Evolutionary conservation across 805 yeast genomes (phyloP), one percentile per base, ranked within the genome.

Genomic region (Saccharomyces kudriavzevii): DNA sequence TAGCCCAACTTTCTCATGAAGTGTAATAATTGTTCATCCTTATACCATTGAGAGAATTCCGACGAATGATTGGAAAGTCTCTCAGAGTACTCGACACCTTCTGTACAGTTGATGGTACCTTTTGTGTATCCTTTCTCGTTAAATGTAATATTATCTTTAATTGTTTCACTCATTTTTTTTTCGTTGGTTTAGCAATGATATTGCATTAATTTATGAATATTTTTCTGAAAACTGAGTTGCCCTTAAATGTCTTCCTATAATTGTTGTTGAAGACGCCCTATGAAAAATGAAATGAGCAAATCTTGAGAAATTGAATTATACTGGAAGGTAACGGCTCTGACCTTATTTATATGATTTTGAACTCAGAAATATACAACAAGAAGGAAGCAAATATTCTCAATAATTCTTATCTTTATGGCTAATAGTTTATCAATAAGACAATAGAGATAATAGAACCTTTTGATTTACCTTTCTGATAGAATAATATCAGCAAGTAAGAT

Each of bases 1-100:
- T 54, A 55, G 17, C 57, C 57, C 45, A 50, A 47, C 48, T 50
- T 48, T 24, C 35, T 52, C 45, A 52, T 29, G 2, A 48, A 40
- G 26, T 24, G 29, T 22, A 45, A 9, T 35, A 17, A 45, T 17
- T 43, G 49, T 17, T 45, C 43, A 45, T 50, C 43, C 1, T 22
- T 35, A 17, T 17, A 35, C 43, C 43, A 35, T 8, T 35, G 43
- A 35, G 43, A 20, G 17, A n/a, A 8, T 2, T 35, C 43, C 13
- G 43, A 35, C 17, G 43, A 35, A 17, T 17, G 43, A 35, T 35
- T 20, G 2, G 43, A 35, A 20, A 35, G 43, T 4, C 43, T 35
- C 24, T 17, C 24, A 35, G 43, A 17, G 24, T 35, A 35, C 43
- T 17, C 43, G 9, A 11, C 43, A 17, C 43, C 43, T 2, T 35